These are phyloP conservation scores for Ananas comosus DNA, from an alignment of 176 grass and related monocot species.

Conservation along the genomic window DNA sequence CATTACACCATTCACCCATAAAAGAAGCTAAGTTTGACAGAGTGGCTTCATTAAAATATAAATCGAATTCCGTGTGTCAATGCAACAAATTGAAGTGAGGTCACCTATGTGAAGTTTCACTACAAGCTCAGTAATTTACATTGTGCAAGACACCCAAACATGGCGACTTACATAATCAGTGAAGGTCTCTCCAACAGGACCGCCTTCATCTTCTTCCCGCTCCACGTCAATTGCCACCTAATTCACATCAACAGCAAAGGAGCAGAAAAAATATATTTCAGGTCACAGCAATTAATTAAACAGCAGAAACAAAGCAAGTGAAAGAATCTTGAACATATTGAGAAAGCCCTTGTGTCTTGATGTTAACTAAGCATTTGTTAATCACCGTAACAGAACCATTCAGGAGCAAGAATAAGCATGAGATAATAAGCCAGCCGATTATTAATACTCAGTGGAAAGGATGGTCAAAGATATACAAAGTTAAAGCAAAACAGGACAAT, in stretches of 20 bases:
- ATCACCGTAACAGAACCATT: neutral
- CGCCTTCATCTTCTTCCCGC: conserved; percentile 97
- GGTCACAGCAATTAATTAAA: conserved; percentile 5
- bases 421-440: neutral
- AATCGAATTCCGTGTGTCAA: too few relatives aligned
- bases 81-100: too few relatives aligned
- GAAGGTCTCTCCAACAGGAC: conserved; percentile 82
- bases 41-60: too few relatives aligned
- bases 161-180: conserved; percentile 67
- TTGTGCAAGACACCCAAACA: too few relatives aligned
- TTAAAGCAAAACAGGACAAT: neutral
- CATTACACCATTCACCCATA: too few relatives aligned
- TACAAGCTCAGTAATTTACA: too few relatives aligned
- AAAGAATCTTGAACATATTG: neutral
- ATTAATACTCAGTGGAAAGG: too few relatives aligned
- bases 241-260: conserved; percentile 2
- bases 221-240: conserved; percentile 95
- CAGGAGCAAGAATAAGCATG: neutral
- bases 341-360: neutral
- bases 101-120: too few relatives aligned
- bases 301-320: neutral
- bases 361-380: neutral
- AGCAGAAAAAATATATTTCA: conserved; percentile 11
- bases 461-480: neutral
- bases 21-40: too few relatives aligned